phyloP scores from a whole-genome alignment of 306 rosid species.

The Cucurbita ficifolia region DNA sequence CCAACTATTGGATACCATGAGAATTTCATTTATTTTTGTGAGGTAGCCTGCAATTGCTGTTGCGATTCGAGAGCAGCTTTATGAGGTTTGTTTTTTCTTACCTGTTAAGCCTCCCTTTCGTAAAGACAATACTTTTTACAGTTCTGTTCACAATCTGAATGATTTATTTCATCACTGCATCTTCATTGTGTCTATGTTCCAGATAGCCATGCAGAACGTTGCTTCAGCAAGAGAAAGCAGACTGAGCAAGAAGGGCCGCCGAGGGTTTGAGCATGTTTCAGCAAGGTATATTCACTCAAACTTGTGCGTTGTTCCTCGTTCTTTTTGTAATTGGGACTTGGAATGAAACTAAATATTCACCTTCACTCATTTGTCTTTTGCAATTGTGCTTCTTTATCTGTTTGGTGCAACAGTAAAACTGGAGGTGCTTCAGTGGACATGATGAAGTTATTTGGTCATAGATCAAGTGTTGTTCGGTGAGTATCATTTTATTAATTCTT shows the following conservation, averaged over 20 bases:
- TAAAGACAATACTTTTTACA: neutral
- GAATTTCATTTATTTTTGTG: slow-evolving; percentile 3
- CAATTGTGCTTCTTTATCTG: neutral
- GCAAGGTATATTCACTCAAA: slow-evolving; percentile 32
- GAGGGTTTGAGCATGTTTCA: slow-evolving; percentile 53
- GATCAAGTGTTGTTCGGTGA: slow-evolving; percentile 72
- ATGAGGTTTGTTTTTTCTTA: slow-evolving; percentile 38
- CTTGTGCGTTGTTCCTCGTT: neutral
- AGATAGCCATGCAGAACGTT: slow-evolving; percentile 82
- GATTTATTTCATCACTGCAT: neutral
- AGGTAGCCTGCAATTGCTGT: slow-evolving; percentile 87
- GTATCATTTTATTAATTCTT: slow-evolving; percentile 9
- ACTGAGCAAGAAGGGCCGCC: slow-evolving; percentile 80
- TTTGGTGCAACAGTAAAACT: slow-evolving; percentile 40
- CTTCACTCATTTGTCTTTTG: neutral
- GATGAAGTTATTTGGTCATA: slow-evolving; percentile 79
- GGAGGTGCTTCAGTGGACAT: slow-evolving; percentile 67
- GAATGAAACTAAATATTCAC: neutral
- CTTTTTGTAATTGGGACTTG: neutral
- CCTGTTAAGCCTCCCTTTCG: slow-evolving; percentile 1
- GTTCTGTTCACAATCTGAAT: neutral
- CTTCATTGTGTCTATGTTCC: slow-evolving; percentile 10
- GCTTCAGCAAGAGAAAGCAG: slow-evolving; percentile 86
- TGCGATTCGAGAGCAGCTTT: slow-evolving; percentile 79
- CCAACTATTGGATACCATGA: neutral